Evolutionary conservation across 768 basidiomycete species (phyloP).

Genomic region (Leccinum ochraceum): DNA sequence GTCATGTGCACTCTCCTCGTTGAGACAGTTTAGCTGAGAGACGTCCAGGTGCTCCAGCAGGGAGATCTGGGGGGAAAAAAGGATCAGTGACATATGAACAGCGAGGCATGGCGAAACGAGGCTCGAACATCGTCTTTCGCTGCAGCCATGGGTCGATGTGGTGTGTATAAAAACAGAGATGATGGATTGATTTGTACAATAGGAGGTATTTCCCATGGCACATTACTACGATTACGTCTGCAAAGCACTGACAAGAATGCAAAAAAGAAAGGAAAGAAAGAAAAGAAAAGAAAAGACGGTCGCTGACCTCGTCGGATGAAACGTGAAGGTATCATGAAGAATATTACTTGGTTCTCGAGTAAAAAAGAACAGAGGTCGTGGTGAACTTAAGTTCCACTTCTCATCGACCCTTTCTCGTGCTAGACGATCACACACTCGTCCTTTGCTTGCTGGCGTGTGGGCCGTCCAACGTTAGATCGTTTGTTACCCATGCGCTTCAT

Average conservation of each 20-base stretch:
- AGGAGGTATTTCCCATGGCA: constrained; percentile 17
- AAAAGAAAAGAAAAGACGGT: not conserved
- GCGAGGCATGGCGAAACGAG: constrained; percentile 1
- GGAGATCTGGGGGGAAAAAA: constrained; percentile 40
- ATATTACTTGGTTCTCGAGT: not conserved
- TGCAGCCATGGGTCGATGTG: constrained; percentile 22
- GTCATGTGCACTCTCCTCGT: constrained; percentile 55
- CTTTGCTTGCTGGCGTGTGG: constrained; percentile 91
- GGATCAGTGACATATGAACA: constrained; percentile 8
- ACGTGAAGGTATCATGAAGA: constrained; percentile 17
- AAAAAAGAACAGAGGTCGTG: constrained; percentile 1
- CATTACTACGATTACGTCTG: constrained; percentile 4
- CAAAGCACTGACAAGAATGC: constrained; percentile 20
- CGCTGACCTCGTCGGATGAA: constrained; percentile 7
- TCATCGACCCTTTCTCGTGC: constrained; percentile 7
- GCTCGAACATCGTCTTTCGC: constrained; percentile 33
- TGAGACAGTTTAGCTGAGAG: constrained; percentile 67
- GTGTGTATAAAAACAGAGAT: not conserved
- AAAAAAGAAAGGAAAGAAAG: not conserved
- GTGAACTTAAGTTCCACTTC: constrained; percentile 14
- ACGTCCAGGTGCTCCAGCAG: constrained; percentile 59
- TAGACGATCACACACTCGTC: constrained; percentile 89
- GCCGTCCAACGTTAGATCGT: constrained; percentile 73
- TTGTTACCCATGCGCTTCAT: constrained; percentile 89
- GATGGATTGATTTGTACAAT: constrained; percentile 1